Evolutionary conservation across 495 filamentous ascomycete species (phyloP).

Genomic region (Pseudevernia furfuracea): DNA sequence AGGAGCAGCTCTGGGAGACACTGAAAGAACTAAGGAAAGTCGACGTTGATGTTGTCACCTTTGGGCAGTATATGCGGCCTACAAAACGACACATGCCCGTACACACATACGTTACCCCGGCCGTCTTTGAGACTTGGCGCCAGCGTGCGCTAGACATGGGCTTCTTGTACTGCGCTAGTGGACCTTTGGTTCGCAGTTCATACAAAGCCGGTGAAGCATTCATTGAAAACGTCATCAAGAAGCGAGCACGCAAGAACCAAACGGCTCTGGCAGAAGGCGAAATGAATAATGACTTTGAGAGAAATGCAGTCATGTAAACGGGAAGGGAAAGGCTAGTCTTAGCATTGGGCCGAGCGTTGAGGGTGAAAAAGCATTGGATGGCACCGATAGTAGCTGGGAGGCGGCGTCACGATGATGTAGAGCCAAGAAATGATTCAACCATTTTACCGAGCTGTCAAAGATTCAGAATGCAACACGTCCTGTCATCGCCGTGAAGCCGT

Average conservation of each 20-base stretch:
- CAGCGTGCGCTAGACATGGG: constrained; percentile 87
- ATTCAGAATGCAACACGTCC: neutral
- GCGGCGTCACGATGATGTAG: neutral
- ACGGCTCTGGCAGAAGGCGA: constrained; percentile 16
- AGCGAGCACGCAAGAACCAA: constrained; percentile 42
- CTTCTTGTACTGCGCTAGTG: constrained; percentile 92
- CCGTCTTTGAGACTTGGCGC: constrained; percentile 83
- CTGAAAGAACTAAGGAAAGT: constrained; percentile 69
- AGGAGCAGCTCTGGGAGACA: constrained; percentile 77
- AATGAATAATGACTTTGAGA: neutral
- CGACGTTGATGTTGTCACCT: constrained; percentile 89
- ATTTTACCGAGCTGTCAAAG: neutral
- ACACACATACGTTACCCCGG: constrained; percentile 85
- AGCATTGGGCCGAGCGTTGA: neutral
- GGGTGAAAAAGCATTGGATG: neutral
- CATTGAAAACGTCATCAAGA: constrained; percentile 95
- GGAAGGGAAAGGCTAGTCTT: neutral
- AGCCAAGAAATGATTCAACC: neutral
- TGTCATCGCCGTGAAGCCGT: no score
- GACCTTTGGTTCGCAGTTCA: constrained; percentile 82
- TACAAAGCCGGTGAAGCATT: constrained; percentile 98
- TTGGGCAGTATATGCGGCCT: constrained; percentile 98
- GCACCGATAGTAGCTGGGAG: neutral
- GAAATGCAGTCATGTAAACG: neutral
- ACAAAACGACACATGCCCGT: constrained; percentile 97